Conservation (phyloP, 2,329 filamentous ascomycete species). For the Nemania diffusa region DNA sequence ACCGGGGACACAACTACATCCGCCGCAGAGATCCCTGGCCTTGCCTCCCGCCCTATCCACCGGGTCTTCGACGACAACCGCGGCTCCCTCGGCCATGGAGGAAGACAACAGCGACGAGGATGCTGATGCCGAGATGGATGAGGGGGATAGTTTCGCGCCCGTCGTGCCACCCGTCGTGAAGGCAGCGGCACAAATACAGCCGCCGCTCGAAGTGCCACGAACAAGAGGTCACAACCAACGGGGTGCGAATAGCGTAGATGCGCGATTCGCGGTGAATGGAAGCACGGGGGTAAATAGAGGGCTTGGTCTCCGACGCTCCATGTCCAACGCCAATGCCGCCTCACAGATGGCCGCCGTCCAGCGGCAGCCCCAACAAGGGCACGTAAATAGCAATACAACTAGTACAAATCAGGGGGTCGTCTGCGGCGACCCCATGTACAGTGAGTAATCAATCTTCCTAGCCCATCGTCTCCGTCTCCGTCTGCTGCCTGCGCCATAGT, state of each 20-base stretch:
- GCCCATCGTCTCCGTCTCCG: neutral
- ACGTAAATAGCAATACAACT: conserved; percentile 50
- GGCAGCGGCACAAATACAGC: conserved; percentile 44
- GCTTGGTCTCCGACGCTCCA: conserved; percentile 57
- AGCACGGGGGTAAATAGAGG: conserved; percentile 50
- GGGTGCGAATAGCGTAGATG: conserved; percentile 45
- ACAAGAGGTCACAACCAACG: conserved; percentile 54
- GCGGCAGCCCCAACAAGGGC: conserved; percentile 49
- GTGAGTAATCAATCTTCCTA: conserved; percentile 24
- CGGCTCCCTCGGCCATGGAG: conserved; percentile 44
- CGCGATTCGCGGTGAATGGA: conserved; percentile 58
- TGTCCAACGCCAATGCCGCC: conserved; percentile 59
- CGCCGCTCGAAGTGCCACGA: conserved; percentile 57
- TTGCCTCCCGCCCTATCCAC: conserved; percentile 33
- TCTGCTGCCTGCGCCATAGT: neutral
- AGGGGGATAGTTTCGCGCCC: conserved; percentile 65
- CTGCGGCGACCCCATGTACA: conserved; percentile 61
- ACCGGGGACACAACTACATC: conserved; percentile 37
- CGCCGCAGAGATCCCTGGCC: conserved; percentile 38
- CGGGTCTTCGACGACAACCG: conserved; percentile 37
- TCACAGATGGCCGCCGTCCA: conserved; percentile 53
- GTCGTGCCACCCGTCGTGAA: conserved; percentile 56
- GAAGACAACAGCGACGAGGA: conserved; percentile 61
- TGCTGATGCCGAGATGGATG: conserved; percentile 64
- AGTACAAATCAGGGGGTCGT: conserved; percentile 57